Conservation (phyloP, 768 basidiomycete genomes). For the Dictyophora rubrovolvata region DNA sequence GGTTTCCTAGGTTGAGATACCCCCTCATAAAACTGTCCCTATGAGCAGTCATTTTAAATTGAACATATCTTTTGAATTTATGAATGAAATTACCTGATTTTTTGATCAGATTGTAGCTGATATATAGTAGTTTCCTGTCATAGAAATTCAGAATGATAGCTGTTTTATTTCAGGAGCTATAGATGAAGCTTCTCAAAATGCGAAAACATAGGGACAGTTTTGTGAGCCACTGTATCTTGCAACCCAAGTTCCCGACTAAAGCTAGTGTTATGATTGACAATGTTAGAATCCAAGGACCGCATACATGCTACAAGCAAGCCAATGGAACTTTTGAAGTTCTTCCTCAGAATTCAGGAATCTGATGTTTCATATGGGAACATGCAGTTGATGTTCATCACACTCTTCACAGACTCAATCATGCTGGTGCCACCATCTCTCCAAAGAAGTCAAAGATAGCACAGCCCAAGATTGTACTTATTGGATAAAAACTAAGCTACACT, state of each 20-base stretch:
- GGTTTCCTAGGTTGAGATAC: background rate
- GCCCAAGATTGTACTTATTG: slow-evolving; percentile 12
- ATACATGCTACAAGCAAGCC: background rate
- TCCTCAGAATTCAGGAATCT: slow-evolving; percentile 11
- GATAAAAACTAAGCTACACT: slow-evolving; percentile 19
- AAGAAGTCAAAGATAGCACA: slow-evolving; percentile 14
- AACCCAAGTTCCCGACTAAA: slow-evolving; percentile 20
- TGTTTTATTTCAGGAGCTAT: too few species aligned
- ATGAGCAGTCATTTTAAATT: background rate
- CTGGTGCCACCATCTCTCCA: slow-evolving; percentile 5
- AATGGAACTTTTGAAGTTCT: slow-evolving; percentile 1
- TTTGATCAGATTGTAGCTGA: too few species aligned
- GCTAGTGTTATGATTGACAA: slow-evolving; percentile 25
- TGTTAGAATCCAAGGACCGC: slow-evolving; percentile 18
- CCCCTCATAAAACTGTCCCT: background rate
- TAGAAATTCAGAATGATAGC: too few species aligned
- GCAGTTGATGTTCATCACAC: slow-evolving; percentile 16
- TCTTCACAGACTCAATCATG: slow-evolving; percentile 14
- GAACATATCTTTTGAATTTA: too few species aligned
- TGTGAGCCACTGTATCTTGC: slow-evolving; percentile 14
- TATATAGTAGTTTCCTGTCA: too few species aligned
- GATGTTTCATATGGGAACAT: slow-evolving; percentile 22
- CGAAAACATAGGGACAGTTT: too few species aligned
- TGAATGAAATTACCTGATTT: too few species aligned
- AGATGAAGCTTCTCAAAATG: too few species aligned